Base-by-base conservation (phyloP, 2,329 filamentous ascomycete species). In the Neopestalotiopsis sp. region DNA sequence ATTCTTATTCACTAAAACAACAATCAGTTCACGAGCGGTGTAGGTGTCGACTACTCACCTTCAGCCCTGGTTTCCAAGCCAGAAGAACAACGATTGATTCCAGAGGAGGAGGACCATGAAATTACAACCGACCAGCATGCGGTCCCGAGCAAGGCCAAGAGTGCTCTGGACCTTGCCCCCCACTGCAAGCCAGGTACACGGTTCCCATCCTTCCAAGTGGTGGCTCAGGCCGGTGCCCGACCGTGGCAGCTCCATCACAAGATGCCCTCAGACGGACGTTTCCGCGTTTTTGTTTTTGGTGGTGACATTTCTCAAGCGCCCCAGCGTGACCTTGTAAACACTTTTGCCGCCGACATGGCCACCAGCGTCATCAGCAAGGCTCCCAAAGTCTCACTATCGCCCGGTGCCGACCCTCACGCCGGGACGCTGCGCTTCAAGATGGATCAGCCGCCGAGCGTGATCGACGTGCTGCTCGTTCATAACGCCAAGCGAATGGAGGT, bases 381-480 rank as follows among this genome's bases (percentile, higher is more conserved):
- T 64, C 70, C 73, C 45, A 72, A 68, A 42, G 72, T 74, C 62
- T 70, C 66, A 52, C 67, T 77, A 7, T 73, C 71, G 30, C 72
- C 74, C 1, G 74, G 69, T 24, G 67, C 70, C 4, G 66, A 71
- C 40, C 69, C 71, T 4, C 69, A 72, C 52, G 65, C 68, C 13
- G 69, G 67, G 17, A 69, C 60, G 10, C 65, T 65, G 40, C 68
- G 66, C 24, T 73, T 71, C 58, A 71, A 76, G 7, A 75, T 79
- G 6, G 80, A 87, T 24, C 81, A 85, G 72, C 82, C 79, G 6
- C 73, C 75, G 7, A 70, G 71, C 13, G 72, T 89, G 4, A 82
- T 93, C 42, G 89, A 92, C 40, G 80, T 92, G 0, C 75, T 92
- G 2, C 88, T 89, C 0, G 79, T 91, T 0, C 91, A 93, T 75